Evolutionary conservation across 495 filamentous ascomycete species (phyloP), one percentile per base, ranked within the genome.

Genomic region (Podospora comata): DNA sequence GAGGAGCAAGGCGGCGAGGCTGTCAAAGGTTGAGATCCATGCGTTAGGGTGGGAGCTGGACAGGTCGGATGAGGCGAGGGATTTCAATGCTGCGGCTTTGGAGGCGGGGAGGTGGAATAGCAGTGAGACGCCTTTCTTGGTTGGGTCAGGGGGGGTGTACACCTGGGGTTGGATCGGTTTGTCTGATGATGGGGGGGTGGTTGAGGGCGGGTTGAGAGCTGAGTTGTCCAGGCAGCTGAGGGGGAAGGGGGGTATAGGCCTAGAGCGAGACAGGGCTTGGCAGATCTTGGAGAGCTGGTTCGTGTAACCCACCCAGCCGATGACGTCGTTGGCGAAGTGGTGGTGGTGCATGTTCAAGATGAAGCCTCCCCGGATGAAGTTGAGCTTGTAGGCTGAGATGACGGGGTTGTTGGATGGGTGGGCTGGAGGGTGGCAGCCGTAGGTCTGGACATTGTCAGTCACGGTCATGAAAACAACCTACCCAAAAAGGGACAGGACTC

Each of bases 311-410:
- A 77, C 70, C 75, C 76, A 78, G 9, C 76, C 78, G 76, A 79
- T 79, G 2, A 80, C 71, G 62, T 81, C 79, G 62, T 78, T 76
- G 48, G 77, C 66, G 62, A 75, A 79, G 65, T 82, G 79, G 68
- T 81, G 79, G 64, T 77, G 72, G 57, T 80, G 79, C 70, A 79
- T 78, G 64, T 74, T 78, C 65, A 81, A 75, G 16, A 80, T 72
- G 11, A 81, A 54, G 1, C 78, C 79, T 2, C 80, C 78, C 5
- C 62, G 76, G 28, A 81, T 73, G 56, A 81, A 81, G 57, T 80
- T 81, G 0, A 71, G 73, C 68, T 80, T 77, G 62, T 79, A 81
- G n/a, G 74, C 76, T 0, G 79, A 75, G 7, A 78, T 71, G 0
- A 72, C 68, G 3, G 79, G 79, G 59, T 69, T 75, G 5, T 34